Percentiles rank a stretch among this genome's conserved stretches.
These are phyloP conservation scores for Saxispiralis lemnorum DNA, from an alignment of 495 filamentous ascomycete species.

Conservation along the genomic window DNA sequence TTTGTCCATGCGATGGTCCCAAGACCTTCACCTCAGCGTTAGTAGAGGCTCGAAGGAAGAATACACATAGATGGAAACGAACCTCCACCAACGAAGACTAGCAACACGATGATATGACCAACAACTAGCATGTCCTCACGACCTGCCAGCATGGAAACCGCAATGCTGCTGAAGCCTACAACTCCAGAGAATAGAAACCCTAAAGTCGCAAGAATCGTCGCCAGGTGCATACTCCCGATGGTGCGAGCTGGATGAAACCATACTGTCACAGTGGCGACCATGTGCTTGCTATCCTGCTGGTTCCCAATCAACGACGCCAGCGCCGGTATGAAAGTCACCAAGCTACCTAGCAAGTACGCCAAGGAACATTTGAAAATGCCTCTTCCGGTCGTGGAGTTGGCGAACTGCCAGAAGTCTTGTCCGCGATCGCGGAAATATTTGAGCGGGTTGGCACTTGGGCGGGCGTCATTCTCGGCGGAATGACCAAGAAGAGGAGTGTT, in stretches of 20 bases:
- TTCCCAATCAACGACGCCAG: slow-evolving; percentile 53
- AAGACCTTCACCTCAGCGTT: background rate
- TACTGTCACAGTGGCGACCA: slow-evolving; percentile 81
- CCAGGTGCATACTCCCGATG: slow-evolving; percentile 79
- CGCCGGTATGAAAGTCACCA: slow-evolving; percentile 67
- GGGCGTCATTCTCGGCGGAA: background rate
- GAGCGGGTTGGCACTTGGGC: background rate
- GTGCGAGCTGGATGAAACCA: slow-evolving; percentile 94
- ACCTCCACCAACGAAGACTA: slow-evolving; percentile 72
- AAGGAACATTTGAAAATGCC: slow-evolving; percentile 83
- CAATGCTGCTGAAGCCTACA: slow-evolving; percentile 75
- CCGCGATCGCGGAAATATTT: background rate
- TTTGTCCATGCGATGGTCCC: slow-evolving; percentile 90
- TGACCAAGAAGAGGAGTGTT: background rate
- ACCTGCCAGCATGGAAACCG: slow-evolving; percentile 58
- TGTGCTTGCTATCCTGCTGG: slow-evolving; percentile 83
- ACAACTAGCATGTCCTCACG: slow-evolving; percentile 44
- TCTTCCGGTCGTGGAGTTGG: slow-evolving; percentile 42
- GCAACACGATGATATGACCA: slow-evolving; percentile 64
- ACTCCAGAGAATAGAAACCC: slow-evolving; percentile 72
- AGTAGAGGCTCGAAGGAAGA: slow-evolving; percentile 21
- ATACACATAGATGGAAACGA: slow-evolving; percentile 13
- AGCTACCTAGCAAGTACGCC: slow-evolving; percentile 73
- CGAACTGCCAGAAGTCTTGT: slow-evolving; percentile 19
- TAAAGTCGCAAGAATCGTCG: slow-evolving; percentile 60